phyloP scores from a whole-genome alignment of 2,329 filamentous ascomycete genomes.

The Ceratocystis albifundus region DNA sequence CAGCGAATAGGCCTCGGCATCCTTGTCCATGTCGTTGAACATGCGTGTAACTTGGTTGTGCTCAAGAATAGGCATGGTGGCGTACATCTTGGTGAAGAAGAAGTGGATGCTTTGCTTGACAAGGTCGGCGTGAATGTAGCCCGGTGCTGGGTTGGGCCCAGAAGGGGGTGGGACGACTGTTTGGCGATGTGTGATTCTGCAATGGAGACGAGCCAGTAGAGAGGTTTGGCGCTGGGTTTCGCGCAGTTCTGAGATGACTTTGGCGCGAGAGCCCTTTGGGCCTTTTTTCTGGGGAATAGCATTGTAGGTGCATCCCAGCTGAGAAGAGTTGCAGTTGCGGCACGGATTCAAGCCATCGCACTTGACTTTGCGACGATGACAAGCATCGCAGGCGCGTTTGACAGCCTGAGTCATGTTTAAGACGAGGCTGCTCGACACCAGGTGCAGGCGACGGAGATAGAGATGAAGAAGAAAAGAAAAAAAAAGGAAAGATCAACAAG shows the following conservation, averaged over 20 bases:
- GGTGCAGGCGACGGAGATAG: neutral
- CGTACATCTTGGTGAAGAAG: slow-evolving; percentile 57
- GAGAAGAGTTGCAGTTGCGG: slow-evolving; percentile 56
- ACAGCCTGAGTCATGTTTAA: slow-evolving; percentile 41
- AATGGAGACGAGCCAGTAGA: slow-evolving; percentile 50
- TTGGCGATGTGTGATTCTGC: slow-evolving; percentile 41
- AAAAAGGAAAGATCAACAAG: neutral
- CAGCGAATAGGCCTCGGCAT: slow-evolving; percentile 52
- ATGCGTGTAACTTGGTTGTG: slow-evolving; percentile 48
- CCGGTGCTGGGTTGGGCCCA: slow-evolving; percentile 40
- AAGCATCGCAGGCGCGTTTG: slow-evolving; percentile 58
- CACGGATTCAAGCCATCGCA: slow-evolving; percentile 61
- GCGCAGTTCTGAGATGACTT: slow-evolving; percentile 62
- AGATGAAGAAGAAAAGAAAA: neutral
- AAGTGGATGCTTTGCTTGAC: slow-evolving; percentile 56
- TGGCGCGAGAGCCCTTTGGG: slow-evolving; percentile 61
- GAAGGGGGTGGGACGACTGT: slow-evolving; percentile 30
- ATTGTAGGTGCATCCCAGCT: slow-evolving; percentile 61
- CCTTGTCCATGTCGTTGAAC: slow-evolving; percentile 49
- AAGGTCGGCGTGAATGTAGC: slow-evolving; percentile 49
- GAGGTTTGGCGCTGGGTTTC: slow-evolving; percentile 57
- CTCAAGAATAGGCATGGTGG: slow-evolving; percentile 51
- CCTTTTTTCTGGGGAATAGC: slow-evolving; percentile 66
- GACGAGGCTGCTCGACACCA: slow-evolving; percentile 18
- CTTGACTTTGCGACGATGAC: slow-evolving; percentile 63